Evolutionary conservation across 176 grass and related monocot species (phyloP).

Genomic region (Lolium rigidum): DNA sequence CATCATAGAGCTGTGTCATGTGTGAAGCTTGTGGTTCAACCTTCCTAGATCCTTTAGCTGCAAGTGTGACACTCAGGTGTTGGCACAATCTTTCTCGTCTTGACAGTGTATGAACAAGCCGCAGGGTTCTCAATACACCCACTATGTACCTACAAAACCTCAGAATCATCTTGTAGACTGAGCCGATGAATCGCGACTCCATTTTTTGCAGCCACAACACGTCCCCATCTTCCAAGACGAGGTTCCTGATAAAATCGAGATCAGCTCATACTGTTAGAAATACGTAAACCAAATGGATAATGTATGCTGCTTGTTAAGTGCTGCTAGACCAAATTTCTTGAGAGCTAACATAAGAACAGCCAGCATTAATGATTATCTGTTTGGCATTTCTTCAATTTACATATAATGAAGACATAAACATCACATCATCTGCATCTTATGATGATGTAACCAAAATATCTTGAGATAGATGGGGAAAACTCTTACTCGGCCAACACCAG

Average conservation of each 20-base stretch:
- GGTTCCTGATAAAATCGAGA: constrained; percentile 57
- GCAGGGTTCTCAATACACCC: not conserved
- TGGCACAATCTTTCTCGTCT: constrained; percentile 8
- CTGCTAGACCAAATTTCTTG: not conserved
- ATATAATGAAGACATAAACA: not conserved
- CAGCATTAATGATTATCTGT: not conserved
- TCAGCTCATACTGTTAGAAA: not conserved
- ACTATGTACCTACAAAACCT: constrained; percentile 20
- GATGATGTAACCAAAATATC: not conserved
- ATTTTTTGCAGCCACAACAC: constrained; percentile 50
- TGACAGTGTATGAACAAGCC: not conserved
- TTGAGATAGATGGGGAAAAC: not conserved
- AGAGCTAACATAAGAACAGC: not conserved
- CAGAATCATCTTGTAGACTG: constrained; percentile 45
- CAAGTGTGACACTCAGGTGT: constrained; percentile 8
- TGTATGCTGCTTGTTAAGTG: not conserved
- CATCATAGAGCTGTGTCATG: not conserved
- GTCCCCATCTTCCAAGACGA: constrained; percentile 68
- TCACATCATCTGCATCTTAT: not conserved
- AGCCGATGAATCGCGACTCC: constrained; percentile 65
- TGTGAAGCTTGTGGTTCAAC: not conserved
- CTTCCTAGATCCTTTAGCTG: not conserved
- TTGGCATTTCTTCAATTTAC: not conserved
- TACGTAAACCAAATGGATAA: not conserved
- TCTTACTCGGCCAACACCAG: constrained; percentile 70